Evolutionary conservation across 2,329 filamentous ascomycete genomes (phyloP).

Genomic region (Xylaria sp.): DNA sequence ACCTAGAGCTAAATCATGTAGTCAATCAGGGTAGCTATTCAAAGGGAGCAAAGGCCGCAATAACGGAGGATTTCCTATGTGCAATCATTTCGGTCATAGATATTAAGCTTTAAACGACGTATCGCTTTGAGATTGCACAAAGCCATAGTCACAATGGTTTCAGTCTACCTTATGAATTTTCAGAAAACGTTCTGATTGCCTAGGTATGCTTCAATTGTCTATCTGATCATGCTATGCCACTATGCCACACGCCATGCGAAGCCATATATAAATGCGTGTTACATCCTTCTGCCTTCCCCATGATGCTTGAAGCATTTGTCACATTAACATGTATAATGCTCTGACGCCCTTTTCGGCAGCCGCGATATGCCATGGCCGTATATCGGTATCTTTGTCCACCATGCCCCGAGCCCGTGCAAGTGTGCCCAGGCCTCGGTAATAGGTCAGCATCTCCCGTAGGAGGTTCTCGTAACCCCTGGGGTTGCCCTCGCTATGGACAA

Average conservation of each 20-base stretch:
- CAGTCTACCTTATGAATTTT: neutral
- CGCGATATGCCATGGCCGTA: slow-evolving; percentile 82
- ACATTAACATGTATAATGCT: slow-evolving; percentile 73
- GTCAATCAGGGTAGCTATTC: neutral
- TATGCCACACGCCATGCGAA: slow-evolving; percentile 32
- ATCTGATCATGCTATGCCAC: slow-evolving; percentile 28
- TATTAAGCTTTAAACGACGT: neutral
- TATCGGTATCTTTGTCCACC: slow-evolving; percentile 67
- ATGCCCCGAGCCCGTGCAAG: slow-evolving; percentile 75
- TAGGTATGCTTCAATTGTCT: slow-evolving; percentile 26
- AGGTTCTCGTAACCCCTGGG: slow-evolving; percentile 70
- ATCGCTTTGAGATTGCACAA: neutral
- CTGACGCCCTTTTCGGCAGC: slow-evolving; percentile 75
- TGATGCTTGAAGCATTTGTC: slow-evolving; percentile 42
- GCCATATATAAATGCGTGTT: slow-evolving; percentile 30
- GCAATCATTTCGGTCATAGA: neutral
- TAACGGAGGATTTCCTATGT: neutral
- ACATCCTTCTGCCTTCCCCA: neutral
- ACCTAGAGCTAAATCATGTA: slow-evolving; percentile 3
- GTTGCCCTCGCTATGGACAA: slow-evolving; percentile 67
- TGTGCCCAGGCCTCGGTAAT: slow-evolving; percentile 75
- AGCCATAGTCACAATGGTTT: neutral
- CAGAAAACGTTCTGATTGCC: neutral
- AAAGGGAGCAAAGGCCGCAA: neutral
- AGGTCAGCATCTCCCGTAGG: slow-evolving; percentile 75